phyloP scores from a whole-genome alignment of 345 rosid species.

The Salix arbutifolia region DNA sequence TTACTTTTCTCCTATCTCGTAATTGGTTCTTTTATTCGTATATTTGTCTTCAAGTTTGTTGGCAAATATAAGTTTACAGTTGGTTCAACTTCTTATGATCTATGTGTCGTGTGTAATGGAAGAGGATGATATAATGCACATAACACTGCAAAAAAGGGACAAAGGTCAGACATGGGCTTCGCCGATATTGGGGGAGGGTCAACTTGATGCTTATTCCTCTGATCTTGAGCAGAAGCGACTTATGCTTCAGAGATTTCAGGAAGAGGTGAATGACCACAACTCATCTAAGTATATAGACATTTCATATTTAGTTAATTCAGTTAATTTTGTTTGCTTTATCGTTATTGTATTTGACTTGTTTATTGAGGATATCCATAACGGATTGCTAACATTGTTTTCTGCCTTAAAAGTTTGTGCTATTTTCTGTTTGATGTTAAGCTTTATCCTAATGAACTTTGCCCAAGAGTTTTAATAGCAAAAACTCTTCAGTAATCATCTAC shows the following conservation, averaged over 20 bases:
- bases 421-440: not conserved
- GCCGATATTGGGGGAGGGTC: slow-evolving; percentile 73
- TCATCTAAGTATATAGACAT: not conserved
- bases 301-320: not conserved
- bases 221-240: slow-evolving; percentile 85
- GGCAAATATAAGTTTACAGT: not conserved
- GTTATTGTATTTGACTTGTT: not conserved
- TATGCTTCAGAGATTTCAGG: slow-evolving; percentile 95
- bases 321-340: not conserved
- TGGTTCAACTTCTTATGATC: not conserved
- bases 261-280: slow-evolving; percentile 52
- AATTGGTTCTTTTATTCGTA: not conserved
- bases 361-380: not conserved
- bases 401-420: not conserved
- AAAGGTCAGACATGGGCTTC: slow-evolving; percentile 92
- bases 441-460: not conserved
- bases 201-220: slow-evolving; percentile 59
- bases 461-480: not conserved
- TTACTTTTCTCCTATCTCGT: not conserved
- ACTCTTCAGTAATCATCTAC: not conserved
- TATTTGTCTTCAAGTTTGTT: not conserved
- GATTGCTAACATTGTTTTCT: not conserved
- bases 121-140: slow-evolving; percentile 87
- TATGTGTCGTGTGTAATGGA: slow-evolving; percentile 1
- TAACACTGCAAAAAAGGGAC: slow-evolving; percentile 82